Evolutionary conservation across 2,329 filamentous ascomycete genomes (phyloP).

Genomic region (Kalmusia sp.): DNA sequence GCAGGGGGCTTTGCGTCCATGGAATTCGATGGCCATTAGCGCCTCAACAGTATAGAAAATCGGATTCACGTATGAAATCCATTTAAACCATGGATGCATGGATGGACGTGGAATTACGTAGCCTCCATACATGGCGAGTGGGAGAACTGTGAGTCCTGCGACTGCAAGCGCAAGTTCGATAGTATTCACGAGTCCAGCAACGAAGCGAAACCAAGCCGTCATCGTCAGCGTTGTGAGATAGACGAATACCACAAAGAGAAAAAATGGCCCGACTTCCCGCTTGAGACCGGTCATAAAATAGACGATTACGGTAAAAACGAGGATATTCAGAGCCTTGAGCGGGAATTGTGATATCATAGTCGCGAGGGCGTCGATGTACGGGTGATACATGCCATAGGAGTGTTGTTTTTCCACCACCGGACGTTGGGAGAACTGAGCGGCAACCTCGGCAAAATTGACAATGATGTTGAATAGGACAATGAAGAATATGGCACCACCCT

Average conservation of each 20-base stretch:
- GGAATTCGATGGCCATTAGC: constrained; percentile 80
- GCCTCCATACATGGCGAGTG: constrained; percentile 63
- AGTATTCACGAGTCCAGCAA: constrained; percentile 60
- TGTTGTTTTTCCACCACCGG: constrained; percentile 86
- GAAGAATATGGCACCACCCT: not conserved
- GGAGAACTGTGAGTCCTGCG: constrained; percentile 36
- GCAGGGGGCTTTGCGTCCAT: constrained; percentile 60
- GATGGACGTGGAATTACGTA: constrained; percentile 62
- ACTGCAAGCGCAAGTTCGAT: constrained; percentile 59
- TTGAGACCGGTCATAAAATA: constrained; percentile 85
- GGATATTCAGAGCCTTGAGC: constrained; percentile 71
- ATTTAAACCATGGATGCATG: constrained; percentile 80
- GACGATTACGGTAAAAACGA: constrained; percentile 75
- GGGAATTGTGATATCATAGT: constrained; percentile 85
- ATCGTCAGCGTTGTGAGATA: not conserved
- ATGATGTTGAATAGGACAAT: constrained; percentile 12
- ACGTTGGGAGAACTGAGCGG: constrained; percentile 74
- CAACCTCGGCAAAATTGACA: constrained; percentile 64
- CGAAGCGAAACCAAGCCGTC: constrained; percentile 38
- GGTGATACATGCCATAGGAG: constrained; percentile 83
- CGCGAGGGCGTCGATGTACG: constrained; percentile 77
- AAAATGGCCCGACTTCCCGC: constrained; percentile 74
- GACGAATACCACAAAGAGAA: constrained; percentile 73
- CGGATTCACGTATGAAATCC: constrained; percentile 82
- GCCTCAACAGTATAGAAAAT: constrained; percentile 79